phyloP scores from a whole-genome alignment of 2,329 filamentous ascomycete species.

The Fusarium floridanum region DNA sequence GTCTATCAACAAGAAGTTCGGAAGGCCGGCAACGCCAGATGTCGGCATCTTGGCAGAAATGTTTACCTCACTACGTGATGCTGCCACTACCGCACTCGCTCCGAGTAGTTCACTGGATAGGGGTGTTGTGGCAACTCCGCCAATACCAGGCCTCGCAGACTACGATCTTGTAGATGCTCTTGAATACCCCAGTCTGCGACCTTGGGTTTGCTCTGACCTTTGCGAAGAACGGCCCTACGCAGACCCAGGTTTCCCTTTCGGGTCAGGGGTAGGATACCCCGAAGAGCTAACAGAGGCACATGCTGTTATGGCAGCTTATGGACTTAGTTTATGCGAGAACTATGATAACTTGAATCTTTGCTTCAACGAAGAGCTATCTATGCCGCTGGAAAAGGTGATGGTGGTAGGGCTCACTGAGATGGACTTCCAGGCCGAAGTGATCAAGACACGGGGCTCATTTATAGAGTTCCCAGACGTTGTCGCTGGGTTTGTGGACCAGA shows the following conservation, averaged over 20 bases:
- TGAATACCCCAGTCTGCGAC: not conserved
- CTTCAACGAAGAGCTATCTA: no score
- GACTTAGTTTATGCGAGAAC: no score
- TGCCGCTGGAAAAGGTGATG: no score
- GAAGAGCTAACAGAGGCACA: constrained; percentile 5
- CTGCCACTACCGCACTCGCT: not conserved
- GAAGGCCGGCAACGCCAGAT: constrained; percentile 8
- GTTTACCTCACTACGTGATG: not conserved
- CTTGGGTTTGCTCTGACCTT: not conserved
- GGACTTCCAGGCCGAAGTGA: no score
- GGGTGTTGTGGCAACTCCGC: not conserved
- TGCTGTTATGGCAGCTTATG: not conserved
- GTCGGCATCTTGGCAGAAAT: not conserved
- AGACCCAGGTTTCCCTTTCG: not conserved
- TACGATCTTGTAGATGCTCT: not conserved
- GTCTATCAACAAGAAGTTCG: constrained; percentile 21
- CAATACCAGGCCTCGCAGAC: not conserved
- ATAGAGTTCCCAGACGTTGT: no score
- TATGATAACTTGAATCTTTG: no score
- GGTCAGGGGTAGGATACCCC: not conserved
- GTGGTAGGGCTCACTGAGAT: no score
- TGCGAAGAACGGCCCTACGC: not conserved
- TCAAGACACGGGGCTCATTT: no score
- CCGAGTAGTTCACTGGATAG: not conserved
- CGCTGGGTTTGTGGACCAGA: no score